phyloP scores from a whole-genome alignment of 2,329 filamentous ascomycete species.

The Hawksworthiomyces lignivorus region DNA sequence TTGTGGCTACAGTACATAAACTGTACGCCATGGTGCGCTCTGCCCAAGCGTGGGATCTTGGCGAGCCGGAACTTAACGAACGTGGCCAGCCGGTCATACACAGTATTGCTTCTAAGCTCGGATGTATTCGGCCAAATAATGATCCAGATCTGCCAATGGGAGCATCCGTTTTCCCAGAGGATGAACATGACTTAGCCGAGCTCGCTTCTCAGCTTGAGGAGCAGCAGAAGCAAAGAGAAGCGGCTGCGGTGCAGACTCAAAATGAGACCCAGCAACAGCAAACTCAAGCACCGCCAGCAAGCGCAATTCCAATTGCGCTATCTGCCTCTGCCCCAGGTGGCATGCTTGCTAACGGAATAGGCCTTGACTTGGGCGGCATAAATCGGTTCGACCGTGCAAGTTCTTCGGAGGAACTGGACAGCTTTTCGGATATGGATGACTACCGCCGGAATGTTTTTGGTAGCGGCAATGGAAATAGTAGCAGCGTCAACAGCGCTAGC shows the following conservation, averaged over 20 bases:
- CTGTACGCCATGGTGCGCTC: conserved; percentile 57
- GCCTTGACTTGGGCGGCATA: conserved; percentile 16
- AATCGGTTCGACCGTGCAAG: conserved; percentile 40
- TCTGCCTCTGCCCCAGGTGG: conserved; percentile 9
- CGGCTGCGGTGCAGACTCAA: conserved; percentile 16
- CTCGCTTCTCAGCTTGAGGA: conserved; percentile 47
- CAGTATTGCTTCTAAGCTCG: conserved; percentile 56
- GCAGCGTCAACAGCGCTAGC: conserved; percentile 25
- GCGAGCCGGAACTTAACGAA: conserved; percentile 57
- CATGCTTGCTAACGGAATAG: conserved; percentile 18
- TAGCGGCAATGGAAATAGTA: conserved; percentile 18
- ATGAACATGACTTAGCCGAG: conserved; percentile 49
- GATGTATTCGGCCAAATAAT: conserved; percentile 55
- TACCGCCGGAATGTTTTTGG: conserved; percentile 43
- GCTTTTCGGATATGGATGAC: conserved; percentile 44
- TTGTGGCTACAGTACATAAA: conserved; percentile 58
- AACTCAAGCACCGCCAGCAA: neutral
- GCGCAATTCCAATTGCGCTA: conserved; percentile 1
- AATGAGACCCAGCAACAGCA: conserved; percentile 18
- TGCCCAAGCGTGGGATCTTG: conserved; percentile 51
- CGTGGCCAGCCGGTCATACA: conserved; percentile 56
- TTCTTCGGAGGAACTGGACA: conserved; percentile 48
- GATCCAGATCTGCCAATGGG: conserved; percentile 49
- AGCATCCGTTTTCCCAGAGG: conserved; percentile 53
- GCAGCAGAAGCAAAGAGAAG: conserved; percentile 34